These are phyloP conservation scores for Allodekkera sacchari DNA, from an alignment of 805 yeast genomes.

Conservation along the genomic window DNA sequence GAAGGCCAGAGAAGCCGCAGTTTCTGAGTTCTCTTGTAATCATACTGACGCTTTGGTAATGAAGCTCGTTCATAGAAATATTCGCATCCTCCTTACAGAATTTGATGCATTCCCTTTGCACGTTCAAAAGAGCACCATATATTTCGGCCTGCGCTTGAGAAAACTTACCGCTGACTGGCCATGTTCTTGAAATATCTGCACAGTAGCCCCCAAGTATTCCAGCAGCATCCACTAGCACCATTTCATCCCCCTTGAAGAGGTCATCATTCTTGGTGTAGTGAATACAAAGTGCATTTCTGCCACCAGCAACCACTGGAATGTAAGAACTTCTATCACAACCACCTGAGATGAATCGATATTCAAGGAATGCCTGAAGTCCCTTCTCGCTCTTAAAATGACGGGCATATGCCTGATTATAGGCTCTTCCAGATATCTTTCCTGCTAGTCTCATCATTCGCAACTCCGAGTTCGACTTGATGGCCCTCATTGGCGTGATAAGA, in stretches of 20 bases:
- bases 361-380: constrained; percentile 70
- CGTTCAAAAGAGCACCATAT: constrained; percentile 81
- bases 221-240: constrained; percentile 88
- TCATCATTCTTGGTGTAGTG: constrained; percentile 94
- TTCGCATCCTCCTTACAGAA: constrained; percentile 49
- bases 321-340: constrained; percentile 91
- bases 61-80: constrained; percentile 64
- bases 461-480: constrained; percentile 70
- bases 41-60: constrained; percentile 52
- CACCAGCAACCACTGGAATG: constrained; percentile 95
- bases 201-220: constrained; percentile 92
- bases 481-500: constrained; percentile 43
- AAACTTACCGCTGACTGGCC: constrained; percentile 83
- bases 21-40: constrained; percentile 61
- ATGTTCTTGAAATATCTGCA: constrained; percentile 91
- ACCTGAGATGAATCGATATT: constrained; percentile 71
- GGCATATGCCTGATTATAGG: constrained; percentile 76
- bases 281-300: constrained; percentile 79
- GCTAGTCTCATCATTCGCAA: constrained; percentile 73
- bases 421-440: constrained; percentile 73
- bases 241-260: constrained; percentile 60
- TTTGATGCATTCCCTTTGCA: constrained; percentile 70
- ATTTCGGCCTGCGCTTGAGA: constrained; percentile 73
- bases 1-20: constrained; percentile 54
- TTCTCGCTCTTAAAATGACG: constrained; percentile 61